Evolutionary conservation across 257 asterid genomes (phyloP), one percentile per base, ranked within the genome.

Genomic region (Linderniella brevidens): DNA sequence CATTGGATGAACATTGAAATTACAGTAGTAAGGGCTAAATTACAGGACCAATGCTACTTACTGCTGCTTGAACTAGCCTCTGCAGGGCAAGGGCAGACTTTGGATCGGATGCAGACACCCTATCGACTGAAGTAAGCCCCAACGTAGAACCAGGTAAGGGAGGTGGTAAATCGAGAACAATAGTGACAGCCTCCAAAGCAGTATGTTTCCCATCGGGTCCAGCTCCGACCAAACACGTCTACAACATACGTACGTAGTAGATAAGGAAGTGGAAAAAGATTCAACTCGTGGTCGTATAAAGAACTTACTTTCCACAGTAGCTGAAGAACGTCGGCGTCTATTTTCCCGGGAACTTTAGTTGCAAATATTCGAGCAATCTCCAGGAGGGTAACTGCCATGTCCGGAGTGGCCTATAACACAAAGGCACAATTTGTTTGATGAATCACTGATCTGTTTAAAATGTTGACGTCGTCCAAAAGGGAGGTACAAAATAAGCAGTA

Each of bases 201-300:
- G 93, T 90, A 70, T 81, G 98, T 60, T 90, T 90, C 59, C 98
- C 98, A 17, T 79, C 94, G 51, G 98, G 83, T 54, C 98, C 98
- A 62, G 96, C 94, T 66, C 98, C 98, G 60, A 90, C 98, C 61
- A 90, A 70, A 73, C 98, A 90, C 46, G 98, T 90, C 98, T 90
- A 68, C 51, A 37, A 54, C 64, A 53, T 43, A 70, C 18, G 40
- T 13, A n/a, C 47, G 2, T n/a, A 12, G 10, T 44, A 9, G 19
- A 44, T 18, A 44, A 44, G 17, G 17, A 43, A 43, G 14, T 13
- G n/a, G 3, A 13, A 12, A 1, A 18, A 43, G n/a, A 43, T 43
- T 3, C 17, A 43, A 13, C 18, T 9, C 14, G 5, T 9, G 57
- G 49, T 58, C 48, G 49, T 39, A 25, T 29, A 41, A 41, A 25